Percentiles rank a stretch among this genome's conserved stretches.
phyloP scores from a whole-genome alignment of 2,329 filamentous ascomycete genomes.

The Tolypocladium cylindrosporum region DNA sequence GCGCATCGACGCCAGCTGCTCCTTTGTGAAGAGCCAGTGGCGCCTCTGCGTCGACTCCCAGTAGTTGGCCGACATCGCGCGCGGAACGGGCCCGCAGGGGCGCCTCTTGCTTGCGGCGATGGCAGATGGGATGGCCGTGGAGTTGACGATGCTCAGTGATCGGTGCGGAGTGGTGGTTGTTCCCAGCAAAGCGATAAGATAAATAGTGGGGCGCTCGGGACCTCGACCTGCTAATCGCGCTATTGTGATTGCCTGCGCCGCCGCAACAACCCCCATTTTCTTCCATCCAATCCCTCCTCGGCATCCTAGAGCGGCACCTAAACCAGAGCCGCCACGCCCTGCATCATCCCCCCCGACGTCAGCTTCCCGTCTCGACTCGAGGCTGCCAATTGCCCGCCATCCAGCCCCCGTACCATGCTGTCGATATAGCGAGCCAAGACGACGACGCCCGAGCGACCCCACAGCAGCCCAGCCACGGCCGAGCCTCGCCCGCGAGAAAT shows the following conservation, averaged over 20 bases:
- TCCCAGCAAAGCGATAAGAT: conserved; percentile 3
- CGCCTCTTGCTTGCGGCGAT: not conserved
- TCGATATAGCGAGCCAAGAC: not conserved
- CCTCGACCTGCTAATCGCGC: conserved; percentile 1
- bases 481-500: conserved; percentile 16
- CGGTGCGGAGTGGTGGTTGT: not conserved
- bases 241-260: conserved; percentile 3
- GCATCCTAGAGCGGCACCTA: not conserved
- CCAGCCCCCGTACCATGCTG: not conserved
- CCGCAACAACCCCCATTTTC: not conserved
- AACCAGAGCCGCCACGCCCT: conserved; percentile 1
- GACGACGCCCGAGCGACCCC: conserved; percentile 6
- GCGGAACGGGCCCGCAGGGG: conserved; percentile 2
- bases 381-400: not conserved
- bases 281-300: not conserved
- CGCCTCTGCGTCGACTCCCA: conserved; percentile 90
- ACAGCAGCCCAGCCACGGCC: conserved; percentile 4
- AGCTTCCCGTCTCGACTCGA: not conserved
- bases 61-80: conserved; percentile 81
- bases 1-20: conserved; percentile 66
- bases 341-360: not conserved
- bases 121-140: not conserved
- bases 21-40: conserved; percentile 83
- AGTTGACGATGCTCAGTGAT: not conserved
- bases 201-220: not conserved